Evolutionary conservation across 192 early-diverging fungal species (phyloP), one percentile per base, ranked within the genome.

Genomic region (Fimicolochytrium jonesii): DNA sequence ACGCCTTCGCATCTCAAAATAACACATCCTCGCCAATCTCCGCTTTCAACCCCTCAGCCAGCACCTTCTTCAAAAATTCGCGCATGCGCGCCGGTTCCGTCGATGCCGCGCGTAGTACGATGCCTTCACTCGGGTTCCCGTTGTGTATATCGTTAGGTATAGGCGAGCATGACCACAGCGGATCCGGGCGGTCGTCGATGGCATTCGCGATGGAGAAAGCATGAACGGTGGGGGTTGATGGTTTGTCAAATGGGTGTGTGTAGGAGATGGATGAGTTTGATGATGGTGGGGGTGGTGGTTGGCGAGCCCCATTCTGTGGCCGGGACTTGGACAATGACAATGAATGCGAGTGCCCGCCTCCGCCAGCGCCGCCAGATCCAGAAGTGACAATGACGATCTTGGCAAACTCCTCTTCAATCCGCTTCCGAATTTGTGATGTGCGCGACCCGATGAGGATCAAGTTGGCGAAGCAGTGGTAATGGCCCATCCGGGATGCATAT

Each of bases 391-490:
- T 59, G 36, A 70, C 23, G 4, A 56, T 42, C 20, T 53, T 11
- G 5, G 32, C 34, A 34, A 61, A 69, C 32, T 57, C 48, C 15
- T 37, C 42, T 11, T 15, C 26, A 15, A 51, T 59, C 18, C 20
- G 17, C 17, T n/a, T 22, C 6, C 59, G 36, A n/a, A 61, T 15
- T 17, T 22, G 41, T 17, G 48, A 13, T 9, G 63, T 9, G 6
- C 61, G 29, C 17, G 74, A 75, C 11, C 83, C 85, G 56, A 85
- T 67, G 39, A 89, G 65, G 46, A 86, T 79, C 2, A 89, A 54
- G 22, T 80, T 86, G 10, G 81, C 85, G 60, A 82, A 86, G 37
- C 84, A 86, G 6, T 77, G 72, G 47, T 85, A 85, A 2, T 78
- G 78, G 30, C 68, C 62, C 37, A 89, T 63, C 10, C 78, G 66